These are phyloP conservation scores for Linnemannia hyalina DNA, from an alignment of 192 early-diverging fungal genomes.

Conservation along the genomic window DNA sequence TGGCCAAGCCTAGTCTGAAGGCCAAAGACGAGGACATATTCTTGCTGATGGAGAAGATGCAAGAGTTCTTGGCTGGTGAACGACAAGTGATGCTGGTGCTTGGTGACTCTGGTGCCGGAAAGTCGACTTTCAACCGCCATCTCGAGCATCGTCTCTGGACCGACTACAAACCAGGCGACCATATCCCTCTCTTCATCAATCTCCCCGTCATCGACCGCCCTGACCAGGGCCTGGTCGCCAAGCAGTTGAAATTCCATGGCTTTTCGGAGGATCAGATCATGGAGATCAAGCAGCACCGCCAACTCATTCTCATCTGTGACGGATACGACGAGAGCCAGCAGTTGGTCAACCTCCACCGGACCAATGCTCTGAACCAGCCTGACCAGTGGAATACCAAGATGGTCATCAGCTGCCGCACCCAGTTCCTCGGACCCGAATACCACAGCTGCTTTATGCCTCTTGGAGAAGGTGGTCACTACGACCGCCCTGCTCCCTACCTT, in stretches of 20 bases:
- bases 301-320: neutral
- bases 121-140: neutral
- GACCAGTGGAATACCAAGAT: neutral
- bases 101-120: neutral
- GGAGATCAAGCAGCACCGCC: neutral
- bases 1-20: neutral
- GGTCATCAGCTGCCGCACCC: no score
- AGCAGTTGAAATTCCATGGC: neutral
- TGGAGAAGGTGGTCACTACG: no score
- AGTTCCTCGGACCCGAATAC: no score
- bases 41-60: neutral
- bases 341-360: neutral
- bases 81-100: neutral
- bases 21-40: neutral
- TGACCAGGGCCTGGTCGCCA: neutral
- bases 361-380: neutral
- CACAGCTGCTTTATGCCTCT: no score
- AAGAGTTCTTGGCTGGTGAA: neutral
- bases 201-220: neutral
- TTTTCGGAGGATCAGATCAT: neutral
- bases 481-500: no score
- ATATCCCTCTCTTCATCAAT: neutral
- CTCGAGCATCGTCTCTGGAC: neutral
- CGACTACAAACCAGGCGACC: neutral
- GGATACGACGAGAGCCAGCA: neutral